A percentile compares a stretch with the other conserved stretches of the same genome.
phyloP scores from a whole-genome alignment of 305 asterid genomes.

The Fraxinus latifolia region DNA sequence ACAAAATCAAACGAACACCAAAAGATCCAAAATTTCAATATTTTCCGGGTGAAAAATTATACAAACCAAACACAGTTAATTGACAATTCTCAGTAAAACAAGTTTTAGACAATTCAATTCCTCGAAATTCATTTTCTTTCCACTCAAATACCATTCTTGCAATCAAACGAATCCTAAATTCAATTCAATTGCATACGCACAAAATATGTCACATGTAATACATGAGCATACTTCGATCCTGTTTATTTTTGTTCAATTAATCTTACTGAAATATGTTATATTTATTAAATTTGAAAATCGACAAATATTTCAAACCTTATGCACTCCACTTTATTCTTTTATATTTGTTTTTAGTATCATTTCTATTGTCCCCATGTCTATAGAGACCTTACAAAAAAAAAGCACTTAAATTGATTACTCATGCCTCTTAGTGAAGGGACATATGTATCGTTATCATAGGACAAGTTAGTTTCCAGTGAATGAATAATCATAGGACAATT shows the following conservation, averaged over 20 bases:
- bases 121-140: too few species aligned
- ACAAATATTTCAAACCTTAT: not conserved
- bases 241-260: not conserved
- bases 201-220: too few species aligned
- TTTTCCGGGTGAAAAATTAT: too few species aligned
- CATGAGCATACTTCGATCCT: too few species aligned
- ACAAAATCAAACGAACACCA: too few species aligned
- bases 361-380: constrained; percentile 25
- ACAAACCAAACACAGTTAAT: too few species aligned
- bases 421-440: constrained; percentile 24
- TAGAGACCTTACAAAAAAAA: constrained; percentile 2
- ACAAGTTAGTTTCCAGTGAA: not conserved
- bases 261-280: not conserved
- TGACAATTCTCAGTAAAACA: too few species aligned
- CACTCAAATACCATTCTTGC: too few species aligned
- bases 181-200: not conserved
- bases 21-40: too few species aligned
- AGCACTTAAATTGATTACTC: constrained; percentile 15
- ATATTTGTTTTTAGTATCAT: not conserved
- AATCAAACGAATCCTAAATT: too few species aligned
- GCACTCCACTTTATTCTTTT: not conserved
- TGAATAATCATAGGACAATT: not conserved
- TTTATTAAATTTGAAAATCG: too few species aligned
- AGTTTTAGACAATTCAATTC: too few species aligned
- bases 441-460: not conserved